Percentiles rank a stretch among this genome's conserved stretches.
phyloP scores from a whole-genome alignment of 768 basidiomycete species.

The Auricularia auricula-judae region DNA sequence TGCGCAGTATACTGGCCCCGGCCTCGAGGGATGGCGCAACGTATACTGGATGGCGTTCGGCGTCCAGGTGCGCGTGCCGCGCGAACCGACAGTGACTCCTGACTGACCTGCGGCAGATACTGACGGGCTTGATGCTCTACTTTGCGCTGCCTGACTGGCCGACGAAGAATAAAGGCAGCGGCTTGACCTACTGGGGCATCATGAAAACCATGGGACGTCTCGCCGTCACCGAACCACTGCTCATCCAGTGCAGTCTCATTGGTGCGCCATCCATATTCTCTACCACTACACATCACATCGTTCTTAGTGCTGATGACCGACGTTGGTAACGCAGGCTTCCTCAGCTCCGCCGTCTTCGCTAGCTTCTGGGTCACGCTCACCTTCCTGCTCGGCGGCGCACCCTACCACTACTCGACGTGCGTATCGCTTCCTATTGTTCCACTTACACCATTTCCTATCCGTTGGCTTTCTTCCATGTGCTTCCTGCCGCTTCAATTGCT shows the following conservation, averaged over 20 bases:
- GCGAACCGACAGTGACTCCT: not conserved
- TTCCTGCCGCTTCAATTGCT: too few species aligned
- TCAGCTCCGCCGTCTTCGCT: constrained; percentile 38
- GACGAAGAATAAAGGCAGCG: constrained; percentile 23
- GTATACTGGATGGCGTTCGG: constrained; percentile 34
- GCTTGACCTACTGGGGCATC: constrained; percentile 24
- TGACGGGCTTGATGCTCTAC: constrained; percentile 22
- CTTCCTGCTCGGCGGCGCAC: constrained; percentile 31
- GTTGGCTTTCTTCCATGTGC: too few species aligned
- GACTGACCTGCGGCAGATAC: constrained; percentile 2
- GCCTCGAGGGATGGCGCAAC: constrained; percentile 30
- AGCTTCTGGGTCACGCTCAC: constrained; percentile 50
- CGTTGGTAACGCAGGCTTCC: constrained; percentile 15
- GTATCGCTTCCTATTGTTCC: not conserved
- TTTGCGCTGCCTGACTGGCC: constrained; percentile 31
- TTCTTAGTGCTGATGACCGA: constrained; percentile 1
- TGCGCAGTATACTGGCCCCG: constrained; percentile 43
- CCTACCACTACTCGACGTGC: constrained; percentile 27
- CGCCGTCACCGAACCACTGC: constrained; percentile 62
- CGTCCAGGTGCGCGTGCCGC: constrained; percentile 10
- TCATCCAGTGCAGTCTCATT: constrained; percentile 44
- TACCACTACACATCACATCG: constrained; percentile 1
- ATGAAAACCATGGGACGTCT: constrained; percentile 62
- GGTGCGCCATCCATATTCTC: constrained; percentile 11
- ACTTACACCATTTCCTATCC: too few species aligned